phyloP scores from a whole-genome alignment of 768 basidiomycete species.

The Suillus subalutaceus region DNA sequence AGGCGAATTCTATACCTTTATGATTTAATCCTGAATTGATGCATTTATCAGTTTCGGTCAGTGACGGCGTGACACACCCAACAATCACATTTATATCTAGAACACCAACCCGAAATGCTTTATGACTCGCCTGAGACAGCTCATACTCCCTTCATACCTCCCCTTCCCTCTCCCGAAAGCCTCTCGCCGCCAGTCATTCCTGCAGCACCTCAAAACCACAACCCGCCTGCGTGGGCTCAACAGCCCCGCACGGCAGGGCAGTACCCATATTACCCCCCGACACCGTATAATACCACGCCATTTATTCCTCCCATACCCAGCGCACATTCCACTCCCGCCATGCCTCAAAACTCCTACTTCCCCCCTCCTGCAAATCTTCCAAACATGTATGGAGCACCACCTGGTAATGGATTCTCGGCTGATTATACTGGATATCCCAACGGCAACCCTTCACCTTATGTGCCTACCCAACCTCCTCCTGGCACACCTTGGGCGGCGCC shows the following conservation, averaged over 20 bases:
- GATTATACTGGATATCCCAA: slow-evolving; percentile 38
- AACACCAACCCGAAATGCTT: slow-evolving; percentile 24
- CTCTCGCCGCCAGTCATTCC: slow-evolving; percentile 40
- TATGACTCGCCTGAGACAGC: slow-evolving; percentile 33
- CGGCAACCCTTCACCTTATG: slow-evolving; percentile 31
- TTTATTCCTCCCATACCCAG: slow-evolving; percentile 41
- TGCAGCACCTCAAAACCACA: slow-evolving; percentile 26
- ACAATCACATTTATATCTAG: slow-evolving; percentile 27
- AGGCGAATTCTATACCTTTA: slow-evolving; percentile 13
- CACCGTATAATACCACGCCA: slow-evolving; percentile 41
- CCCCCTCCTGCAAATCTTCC: slow-evolving; percentile 34
- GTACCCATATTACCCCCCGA: slow-evolving; percentile 42
- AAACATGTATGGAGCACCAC: slow-evolving; percentile 19
- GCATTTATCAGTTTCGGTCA: slow-evolving; percentile 15
- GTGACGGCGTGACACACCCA: slow-evolving; percentile 26
- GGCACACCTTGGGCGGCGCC: slow-evolving; percentile 23
- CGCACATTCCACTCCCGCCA: slow-evolving; percentile 27
- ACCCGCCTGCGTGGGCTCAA: slow-evolving; percentile 37
- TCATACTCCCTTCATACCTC: slow-evolving; percentile 43
- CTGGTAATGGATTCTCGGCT: slow-evolving; percentile 21
- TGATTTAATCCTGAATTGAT: slow-evolving; percentile 13
- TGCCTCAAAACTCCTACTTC: slow-evolving; percentile 36
- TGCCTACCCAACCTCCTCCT: slow-evolving; percentile 20
- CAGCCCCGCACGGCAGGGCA: slow-evolving; percentile 35
- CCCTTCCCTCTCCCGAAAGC: slow-evolving; percentile 38